These are phyloP conservation scores for Zygotorulaspora sp. DNA, from an alignment of 805 yeast species.

Conservation along the genomic window DNA sequence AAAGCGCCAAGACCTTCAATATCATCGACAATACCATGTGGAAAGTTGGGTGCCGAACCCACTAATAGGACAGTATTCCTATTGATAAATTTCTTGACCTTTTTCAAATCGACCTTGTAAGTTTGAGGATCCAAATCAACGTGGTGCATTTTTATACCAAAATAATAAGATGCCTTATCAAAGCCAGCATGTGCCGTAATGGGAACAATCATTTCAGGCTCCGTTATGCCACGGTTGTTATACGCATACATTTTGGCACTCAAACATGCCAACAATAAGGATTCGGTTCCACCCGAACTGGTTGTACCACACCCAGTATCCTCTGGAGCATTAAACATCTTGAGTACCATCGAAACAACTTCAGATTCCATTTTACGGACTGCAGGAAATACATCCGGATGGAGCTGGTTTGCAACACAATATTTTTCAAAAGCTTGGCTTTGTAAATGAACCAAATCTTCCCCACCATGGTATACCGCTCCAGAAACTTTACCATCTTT, in stretches of 20 bases:
- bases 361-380: slow-evolving; percentile 95
- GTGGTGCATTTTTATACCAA: slow-evolving; percentile 77
- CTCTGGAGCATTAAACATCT: slow-evolving; percentile 74
- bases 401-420: slow-evolving; percentile 89
- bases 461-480: slow-evolving; percentile 95
- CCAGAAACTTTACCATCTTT: slow-evolving; percentile 83
- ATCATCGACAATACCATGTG: slow-evolving; percentile 94
- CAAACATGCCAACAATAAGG: slow-evolving; percentile 76
- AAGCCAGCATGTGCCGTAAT: slow-evolving; percentile 90
- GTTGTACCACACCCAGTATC: slow-evolving; percentile 64
- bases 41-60: slow-evolving; percentile 96
- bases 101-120: slow-evolving; percentile 59
- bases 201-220: slow-evolving; percentile 89
- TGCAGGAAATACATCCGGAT: slow-evolving; percentile 96
- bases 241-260: slow-evolving; percentile 80
- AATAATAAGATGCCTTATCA: slow-evolving; percentile 87
- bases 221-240: slow-evolving; percentile 50
- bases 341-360: slow-evolving; percentile 84
- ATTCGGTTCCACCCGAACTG: slow-evolving; percentile 95
- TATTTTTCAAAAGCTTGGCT: slow-evolving; percentile 68
- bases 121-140: slow-evolving; percentile 69
- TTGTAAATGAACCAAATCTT: slow-evolving; percentile 69
- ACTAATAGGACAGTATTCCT: slow-evolving; percentile 75
- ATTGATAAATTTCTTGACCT: slow-evolving; percentile 63
- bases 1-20: slow-evolving; percentile 64